Evolutionary conservation across 805 yeast species (phyloP).

Genomic region (Naumovozyma dairenensis): DNA sequence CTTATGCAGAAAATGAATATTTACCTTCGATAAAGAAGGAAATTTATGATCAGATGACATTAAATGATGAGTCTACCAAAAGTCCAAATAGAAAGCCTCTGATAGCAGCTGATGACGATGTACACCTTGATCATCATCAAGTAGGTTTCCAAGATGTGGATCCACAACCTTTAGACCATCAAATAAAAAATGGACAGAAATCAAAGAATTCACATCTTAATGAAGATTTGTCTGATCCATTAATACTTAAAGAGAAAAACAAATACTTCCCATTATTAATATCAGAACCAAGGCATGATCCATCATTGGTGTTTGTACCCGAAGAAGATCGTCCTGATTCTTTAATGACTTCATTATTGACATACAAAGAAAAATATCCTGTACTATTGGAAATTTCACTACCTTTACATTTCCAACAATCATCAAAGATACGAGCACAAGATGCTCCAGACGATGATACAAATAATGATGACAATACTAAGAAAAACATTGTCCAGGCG

Average conservation of each 20-base stretch:
- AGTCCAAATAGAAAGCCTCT: too few species aligned
- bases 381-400: constrained; percentile 19
- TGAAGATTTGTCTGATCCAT: constrained; percentile 17
- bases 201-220: too few species aligned
- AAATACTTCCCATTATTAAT: constrained; percentile 32
- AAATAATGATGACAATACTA: background rate
- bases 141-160: background rate
- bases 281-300: constrained; percentile 14
- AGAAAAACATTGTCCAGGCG: constrained; percentile 26
- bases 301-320: constrained; percentile 5
- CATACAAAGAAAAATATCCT: constrained; percentile 19
- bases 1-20: constrained; percentile 29
- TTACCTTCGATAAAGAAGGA: constrained; percentile 22
- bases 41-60: background rate
- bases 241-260: constrained; percentile 26
- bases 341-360: constrained; percentile 9
- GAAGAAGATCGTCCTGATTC: constrained; percentile 6
- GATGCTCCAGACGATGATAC: too few species aligned
- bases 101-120: background rate
- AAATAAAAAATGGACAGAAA: background rate
- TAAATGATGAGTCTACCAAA: background rate
- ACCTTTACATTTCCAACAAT: constrained; percentile 9
- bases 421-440: too few species aligned
- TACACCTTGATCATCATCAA: background rate
- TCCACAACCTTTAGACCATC: background rate